These are phyloP conservation scores for Fusarium liriodendri DNA, from an alignment of 2,329 filamentous ascomycete species.

Conservation along the genomic window DNA sequence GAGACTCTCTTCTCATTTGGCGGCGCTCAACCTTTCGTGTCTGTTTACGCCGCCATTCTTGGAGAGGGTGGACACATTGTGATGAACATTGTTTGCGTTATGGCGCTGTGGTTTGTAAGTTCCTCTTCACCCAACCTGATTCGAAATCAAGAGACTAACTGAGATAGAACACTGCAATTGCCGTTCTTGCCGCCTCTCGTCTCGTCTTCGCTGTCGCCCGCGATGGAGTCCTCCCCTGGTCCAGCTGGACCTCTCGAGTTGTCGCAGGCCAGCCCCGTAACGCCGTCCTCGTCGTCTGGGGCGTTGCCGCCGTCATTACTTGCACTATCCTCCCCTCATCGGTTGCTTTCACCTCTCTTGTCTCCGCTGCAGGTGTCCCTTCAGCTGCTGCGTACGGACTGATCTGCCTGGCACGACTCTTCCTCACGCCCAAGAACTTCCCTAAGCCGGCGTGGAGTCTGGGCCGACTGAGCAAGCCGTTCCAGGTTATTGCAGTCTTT, in stretches of 20 bases:
- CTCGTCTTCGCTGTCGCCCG: constrained; percentile 72
- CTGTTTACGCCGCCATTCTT: constrained; percentile 66
- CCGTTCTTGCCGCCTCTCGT: constrained; percentile 69
- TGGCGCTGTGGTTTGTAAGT: constrained; percentile 62
- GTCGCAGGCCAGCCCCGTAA: constrained; percentile 68
- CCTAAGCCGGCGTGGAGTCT: constrained; percentile 60
- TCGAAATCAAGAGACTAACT: background rate
- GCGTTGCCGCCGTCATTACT: constrained; percentile 63
- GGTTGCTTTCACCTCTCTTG: constrained; percentile 65
- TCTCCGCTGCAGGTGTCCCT: constrained; percentile 63
- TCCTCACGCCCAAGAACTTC: constrained; percentile 60
- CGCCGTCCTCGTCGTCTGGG: constrained; percentile 69
- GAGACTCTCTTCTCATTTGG: constrained; percentile 64
- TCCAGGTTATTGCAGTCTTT: constrained; percentile 58
- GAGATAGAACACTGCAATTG: constrained; percentile 65
- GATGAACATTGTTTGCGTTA: constrained; percentile 69
- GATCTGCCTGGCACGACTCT: constrained; percentile 60
- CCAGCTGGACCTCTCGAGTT: constrained; percentile 67
- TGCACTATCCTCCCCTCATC: constrained; percentile 69
- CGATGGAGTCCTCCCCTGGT: constrained; percentile 70
- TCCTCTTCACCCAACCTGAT: background rate
- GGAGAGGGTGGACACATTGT: constrained; percentile 68
- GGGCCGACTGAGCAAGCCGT: constrained; percentile 56
- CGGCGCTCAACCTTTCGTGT: constrained; percentile 68
- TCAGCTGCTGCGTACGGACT: constrained; percentile 64